These are phyloP conservation scores for Cystobasidiopsis lactophilus DNA, from an alignment of 768 basidiomycete species.

Conservation along the genomic window DNA sequence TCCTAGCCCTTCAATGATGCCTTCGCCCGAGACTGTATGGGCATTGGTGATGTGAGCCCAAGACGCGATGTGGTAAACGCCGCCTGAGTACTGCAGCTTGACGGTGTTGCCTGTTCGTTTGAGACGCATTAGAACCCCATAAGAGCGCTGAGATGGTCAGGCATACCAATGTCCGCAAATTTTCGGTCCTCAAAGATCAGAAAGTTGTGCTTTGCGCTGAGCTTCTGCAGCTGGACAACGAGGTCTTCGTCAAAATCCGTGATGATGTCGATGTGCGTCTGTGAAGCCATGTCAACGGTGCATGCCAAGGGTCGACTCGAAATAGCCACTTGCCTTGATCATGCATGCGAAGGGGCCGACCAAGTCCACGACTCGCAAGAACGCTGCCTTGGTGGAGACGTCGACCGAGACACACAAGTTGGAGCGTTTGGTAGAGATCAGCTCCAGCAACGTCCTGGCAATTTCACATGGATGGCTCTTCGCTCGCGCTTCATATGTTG, in stretches of 20 bases:
- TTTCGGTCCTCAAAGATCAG: slow-evolving; percentile 96
- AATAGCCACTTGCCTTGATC: slow-evolving; percentile 44
- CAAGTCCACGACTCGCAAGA: slow-evolving; percentile 62
- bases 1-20: slow-evolving; percentile 70
- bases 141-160: neutral
- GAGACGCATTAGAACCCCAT: neutral
- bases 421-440: slow-evolving; percentile 63
- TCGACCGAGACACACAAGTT: slow-evolving; percentile 94
- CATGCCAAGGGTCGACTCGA: neutral
- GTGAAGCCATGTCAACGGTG: slow-evolving; percentile 10
- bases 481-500: slow-evolving; percentile 8
- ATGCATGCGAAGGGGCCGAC: slow-evolving; percentile 81
- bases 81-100: slow-evolving; percentile 74
- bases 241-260: slow-evolving; percentile 65
- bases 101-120: slow-evolving; percentile 67
- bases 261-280: slow-evolving; percentile 95
- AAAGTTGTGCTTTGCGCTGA: slow-evolving; percentile 68
- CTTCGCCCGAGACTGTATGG: slow-evolving; percentile 86
- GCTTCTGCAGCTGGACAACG: slow-evolving; percentile 42
- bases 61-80: slow-evolving; percentile 73
- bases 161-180: slow-evolving; percentile 88
- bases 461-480: neutral
- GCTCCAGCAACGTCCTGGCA: slow-evolving; percentile 54
- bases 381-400: slow-evolving; percentile 54
- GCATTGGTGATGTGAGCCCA: slow-evolving; percentile 98